Evolutionary conservation across 805 yeast genomes (phyloP), one percentile per base, ranked within the genome.

Genomic region (Priceomyces medius): DNA sequence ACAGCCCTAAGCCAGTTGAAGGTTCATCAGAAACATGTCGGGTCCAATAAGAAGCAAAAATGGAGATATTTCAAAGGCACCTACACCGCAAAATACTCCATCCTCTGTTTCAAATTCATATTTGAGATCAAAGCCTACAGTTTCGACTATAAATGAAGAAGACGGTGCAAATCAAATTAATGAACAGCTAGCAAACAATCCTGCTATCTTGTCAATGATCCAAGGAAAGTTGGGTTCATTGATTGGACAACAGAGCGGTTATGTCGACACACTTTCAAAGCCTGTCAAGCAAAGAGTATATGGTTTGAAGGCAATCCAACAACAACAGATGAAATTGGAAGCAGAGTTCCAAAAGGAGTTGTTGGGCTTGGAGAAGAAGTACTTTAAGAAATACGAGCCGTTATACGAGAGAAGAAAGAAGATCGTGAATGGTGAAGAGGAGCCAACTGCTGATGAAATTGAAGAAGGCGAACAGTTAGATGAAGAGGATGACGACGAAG

Each of bases 61-160:
- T 49, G 85, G 84, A 59, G 88, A 87, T 60, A 79, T 87, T 50
- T 85, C 91, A 48, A 80, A 82, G 56, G 98, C 99, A 5, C 99
- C 99, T 34, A 93, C 99, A 1, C 99, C 99, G 4, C 99, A 93
- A 61, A 93, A 93, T 74, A 93, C 99, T 1, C 99, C 99, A 12
- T 87, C 98, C 3, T 81, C 91, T 26, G 86, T 84, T 27, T 75
- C 88, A 31, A 81, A 80, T 46, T 83, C 90, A 17, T 86, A 81
- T 58, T 69, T 88, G 62, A 80, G 77, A 59, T 74, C 74, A 38
- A 75, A 79, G 51, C 80, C 79, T 17, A 65, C 73, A 23, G 78
- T 60, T 41, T 63, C 64, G 39, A 88, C 96, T 33, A 87, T 87
- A 57, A 76, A 74, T 49, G 96, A 89, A 60, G 85, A 80, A 49